A percentile compares a stretch with the other conserved stretches of the same genome.
Conservation (phyloP, 1,284 basidiomycete genomes). For the Xerocomus nothofagi region DNA sequence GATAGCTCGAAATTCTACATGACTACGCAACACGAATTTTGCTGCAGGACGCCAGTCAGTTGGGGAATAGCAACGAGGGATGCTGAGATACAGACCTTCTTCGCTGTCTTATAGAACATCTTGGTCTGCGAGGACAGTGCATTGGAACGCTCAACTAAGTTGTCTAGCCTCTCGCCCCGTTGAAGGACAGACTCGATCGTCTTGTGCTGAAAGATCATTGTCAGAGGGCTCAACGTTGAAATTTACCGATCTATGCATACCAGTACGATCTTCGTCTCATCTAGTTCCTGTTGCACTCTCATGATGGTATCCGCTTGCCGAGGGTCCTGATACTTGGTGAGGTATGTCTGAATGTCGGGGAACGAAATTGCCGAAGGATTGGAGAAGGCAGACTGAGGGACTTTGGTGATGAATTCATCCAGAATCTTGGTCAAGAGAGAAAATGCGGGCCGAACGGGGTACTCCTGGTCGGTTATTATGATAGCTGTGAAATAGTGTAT, state of each 20-base stretch:
- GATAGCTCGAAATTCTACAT: conserved; percentile 40
- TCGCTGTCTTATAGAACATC: conserved; percentile 93
- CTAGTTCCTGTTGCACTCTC: conserved; percentile 97
- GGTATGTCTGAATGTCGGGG: conserved; percentile 75
- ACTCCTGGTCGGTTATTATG: conserved; percentile 94
- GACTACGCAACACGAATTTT: conserved; percentile 62
- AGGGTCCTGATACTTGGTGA: conserved; percentile 97
- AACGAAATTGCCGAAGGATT: conserved; percentile 66
- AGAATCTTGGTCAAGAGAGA: conserved; percentile 92
- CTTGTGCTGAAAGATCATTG: conserved; percentile 75
- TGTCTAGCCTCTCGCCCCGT: conserved; percentile 96
- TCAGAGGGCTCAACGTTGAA: background rate
- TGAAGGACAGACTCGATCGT: conserved; percentile 98
- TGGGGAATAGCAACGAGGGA: background rate
- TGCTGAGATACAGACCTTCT: conserved; percentile 64
- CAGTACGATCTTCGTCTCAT: conserved; percentile 98
- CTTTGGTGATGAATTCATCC: conserved; percentile 87
- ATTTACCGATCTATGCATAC: conserved; percentile 40
- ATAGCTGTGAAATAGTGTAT: conserved; percentile 56
- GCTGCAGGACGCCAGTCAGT: conserved; percentile 36
- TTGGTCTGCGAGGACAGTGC: conserved; percentile 90
- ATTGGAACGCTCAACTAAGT: conserved; percentile 93
- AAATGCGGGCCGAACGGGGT: conserved; percentile 96
- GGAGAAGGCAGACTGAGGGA: conserved; percentile 67
- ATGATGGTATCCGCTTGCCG: conserved; percentile 98